A percentile compares a stretch with the other conserved stretches of the same genome.
These are phyloP conservation scores for Trichoderma sp. DNA, from an alignment of 2,329 filamentous ascomycete species.

Conservation along the genomic window DNA sequence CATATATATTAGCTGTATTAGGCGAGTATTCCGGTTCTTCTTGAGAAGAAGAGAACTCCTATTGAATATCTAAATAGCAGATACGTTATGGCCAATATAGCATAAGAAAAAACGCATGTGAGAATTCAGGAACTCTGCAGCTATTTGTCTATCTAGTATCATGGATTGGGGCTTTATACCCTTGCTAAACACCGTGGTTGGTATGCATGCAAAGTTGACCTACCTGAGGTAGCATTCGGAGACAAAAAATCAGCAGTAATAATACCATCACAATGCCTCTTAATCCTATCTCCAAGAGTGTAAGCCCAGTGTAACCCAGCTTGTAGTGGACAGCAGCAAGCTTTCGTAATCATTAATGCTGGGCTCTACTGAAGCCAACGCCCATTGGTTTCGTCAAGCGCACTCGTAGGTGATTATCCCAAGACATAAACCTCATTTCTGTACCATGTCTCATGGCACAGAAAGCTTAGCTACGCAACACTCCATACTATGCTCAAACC, in stretches of 20 bases:
- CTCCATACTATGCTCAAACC: neutral
- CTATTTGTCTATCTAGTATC: too few relatives aligned
- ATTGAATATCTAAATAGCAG: too few relatives aligned
- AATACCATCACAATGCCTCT: neutral
- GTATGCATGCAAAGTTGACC: neutral
- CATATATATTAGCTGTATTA: too few relatives aligned
- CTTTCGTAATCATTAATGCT: neutral
- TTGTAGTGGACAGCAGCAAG: neutral
- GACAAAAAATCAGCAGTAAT: neutral
- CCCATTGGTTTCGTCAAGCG: neutral
- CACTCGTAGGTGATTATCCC: neutral
- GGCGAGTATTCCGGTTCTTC: too few relatives aligned
- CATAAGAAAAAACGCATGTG: too few relatives aligned
- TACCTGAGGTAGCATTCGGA: neutral
- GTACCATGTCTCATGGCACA: neutral
- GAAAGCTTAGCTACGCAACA: neutral
- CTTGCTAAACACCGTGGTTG: neutral
- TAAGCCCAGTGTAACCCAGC: neutral
- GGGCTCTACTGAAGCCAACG: neutral
- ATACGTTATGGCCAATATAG: too few relatives aligned
- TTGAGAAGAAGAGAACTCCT: too few relatives aligned
- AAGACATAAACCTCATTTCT: neutral
- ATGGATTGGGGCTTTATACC: too few relatives aligned
- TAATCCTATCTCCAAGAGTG: neutral
- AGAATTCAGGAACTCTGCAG: too few relatives aligned